Base-by-base conservation (phyloP, 2,329 filamentous ascomycete species). In the Monilinia aucupariae region DNA sequence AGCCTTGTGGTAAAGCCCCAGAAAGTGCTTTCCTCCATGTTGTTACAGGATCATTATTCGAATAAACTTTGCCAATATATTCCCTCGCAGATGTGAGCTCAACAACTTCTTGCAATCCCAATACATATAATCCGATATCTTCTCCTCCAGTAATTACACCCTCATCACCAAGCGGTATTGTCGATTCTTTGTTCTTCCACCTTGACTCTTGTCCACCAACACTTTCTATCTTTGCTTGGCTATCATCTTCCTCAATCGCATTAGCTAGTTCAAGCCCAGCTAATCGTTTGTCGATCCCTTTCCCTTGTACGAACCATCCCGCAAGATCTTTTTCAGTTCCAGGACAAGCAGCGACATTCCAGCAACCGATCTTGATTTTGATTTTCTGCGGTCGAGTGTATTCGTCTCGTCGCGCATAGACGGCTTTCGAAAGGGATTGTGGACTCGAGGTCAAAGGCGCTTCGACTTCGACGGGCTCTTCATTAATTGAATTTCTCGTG, bases 41-140 rank as follows among this genome's bases (percentile, higher is more conserved):
- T 52, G 85, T 86, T 37, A 87, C 84, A 1, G 87, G 82, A 6
- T 81, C 82, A 0, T 87, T 83, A 71, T 97, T 92, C 3, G 85
- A 85, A 72, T 90, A 96, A 7, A 86, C 80, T 64, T 80, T 77
- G 59, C 85, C 84, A 70, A 96, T 80, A 59, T 92, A 91, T 72
- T 96, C 91, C 32, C 87, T 83, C 3, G 91, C 85, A 39, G 89
- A 87, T 32, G 87, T 88, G 63, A 99, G 81, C 74, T 96, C 91
- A 13, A 97, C 89, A 32, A 97, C 86, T 76, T 99, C 94, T 73
- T 99, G 94, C 62, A 99, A 77, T 0, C 92, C 93, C 9, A 99
- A 79, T 0, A 92, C 90, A 72, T 97, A 99, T 20, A 99, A 82
- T 1, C 89, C 92, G 50, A 97, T 83, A n/a, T 91, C 85, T 27